phyloP scores from a whole-genome alignment of 306 rosid genomes.

The Fragaria nilgerrensis region DNA sequence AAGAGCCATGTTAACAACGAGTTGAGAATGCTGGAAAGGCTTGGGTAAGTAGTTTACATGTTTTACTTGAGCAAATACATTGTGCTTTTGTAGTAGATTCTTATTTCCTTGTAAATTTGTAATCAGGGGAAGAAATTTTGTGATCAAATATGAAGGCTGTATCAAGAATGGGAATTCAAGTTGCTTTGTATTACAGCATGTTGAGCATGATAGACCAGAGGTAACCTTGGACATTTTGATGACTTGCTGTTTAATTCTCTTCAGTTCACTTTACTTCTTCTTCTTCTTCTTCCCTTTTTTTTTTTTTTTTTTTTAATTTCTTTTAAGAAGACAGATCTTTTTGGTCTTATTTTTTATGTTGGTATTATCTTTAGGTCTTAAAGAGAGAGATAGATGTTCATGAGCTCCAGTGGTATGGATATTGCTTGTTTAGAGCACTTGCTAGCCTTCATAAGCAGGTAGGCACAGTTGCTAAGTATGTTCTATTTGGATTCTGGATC shows the following conservation, averaged over 20 bases:
- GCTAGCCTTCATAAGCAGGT: constrained; percentile 85
- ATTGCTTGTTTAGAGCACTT: constrained; percentile 82
- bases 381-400: constrained; percentile 65
- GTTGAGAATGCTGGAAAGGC: constrained; percentile 65
- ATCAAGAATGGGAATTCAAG: constrained; percentile 42
- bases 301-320: background rate
- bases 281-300: background rate
- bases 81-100: background rate
- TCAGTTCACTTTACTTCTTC: background rate
- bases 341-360: constrained; percentile 3
- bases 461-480: constrained; percentile 6
- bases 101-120: constrained; percentile 17
- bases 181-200: constrained; percentile 75
- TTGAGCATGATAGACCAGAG: constrained; percentile 92
- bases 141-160: constrained; percentile 59
- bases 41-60: constrained; percentile 49
- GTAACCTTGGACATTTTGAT: constrained; percentile 32
- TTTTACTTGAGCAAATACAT: background rate
- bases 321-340: background rate
- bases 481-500: background rate
- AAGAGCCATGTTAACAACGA: constrained; percentile 58
- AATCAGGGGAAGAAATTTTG: constrained; percentile 58
- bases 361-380: constrained; percentile 52
- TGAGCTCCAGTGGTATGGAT: constrained; percentile 80
- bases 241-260: background rate